Base-by-base conservation (phyloP, 306 rosid genomes). In the Hylodesmum podocarpum region DNA sequence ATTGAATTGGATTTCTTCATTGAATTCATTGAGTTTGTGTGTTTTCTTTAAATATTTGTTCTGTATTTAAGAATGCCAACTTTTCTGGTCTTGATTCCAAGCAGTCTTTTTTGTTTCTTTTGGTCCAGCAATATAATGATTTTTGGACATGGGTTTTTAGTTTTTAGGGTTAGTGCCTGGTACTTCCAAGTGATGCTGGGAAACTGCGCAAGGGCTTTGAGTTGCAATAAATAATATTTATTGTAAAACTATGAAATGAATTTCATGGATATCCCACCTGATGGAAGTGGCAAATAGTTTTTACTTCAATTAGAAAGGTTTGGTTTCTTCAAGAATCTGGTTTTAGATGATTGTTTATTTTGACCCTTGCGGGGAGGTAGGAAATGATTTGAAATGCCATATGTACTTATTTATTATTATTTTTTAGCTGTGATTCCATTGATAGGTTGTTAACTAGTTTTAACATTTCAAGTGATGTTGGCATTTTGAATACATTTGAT, bases 201-300 rank as follows among this genome's bases (percentile, higher is more conserved):
- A 83, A 0, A 73, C 73, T 83, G 86, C 70, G 75, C 85, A 76
- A 47, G 78, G 85, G 81, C 73, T 76, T 76, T 81, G 85, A 81
- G 69, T 76, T 72, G 25, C 31, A 34, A 70, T 74, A 16, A 74
- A n/a, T n/a, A n/a, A n/a, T n/a, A n/a, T n/a, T n/a, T n/a, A n/a
- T n/a, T n/a, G n/a, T 6, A 2, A 33, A 22, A 78, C 76, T 44
- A 31, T 73, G 84, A 80, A 46, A 80, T 43, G 5, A 74, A 66
- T 46, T 31, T 80, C 64, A 11, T 33, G 63, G 70, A 65, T 25
- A 73, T 66, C 80, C 80, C 84, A n/a, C 59, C 70, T 73, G 84
- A 80, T 80, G 80, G 84, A 73, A 78, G 57, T 71, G 27, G 33
- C 16, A 73, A 54, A 65, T 22, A 43, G 8, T 72, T 50, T 27